phyloP scores from a whole-genome alignment of 257 asterid species.

The Parsonsia alboflavescens region DNA sequence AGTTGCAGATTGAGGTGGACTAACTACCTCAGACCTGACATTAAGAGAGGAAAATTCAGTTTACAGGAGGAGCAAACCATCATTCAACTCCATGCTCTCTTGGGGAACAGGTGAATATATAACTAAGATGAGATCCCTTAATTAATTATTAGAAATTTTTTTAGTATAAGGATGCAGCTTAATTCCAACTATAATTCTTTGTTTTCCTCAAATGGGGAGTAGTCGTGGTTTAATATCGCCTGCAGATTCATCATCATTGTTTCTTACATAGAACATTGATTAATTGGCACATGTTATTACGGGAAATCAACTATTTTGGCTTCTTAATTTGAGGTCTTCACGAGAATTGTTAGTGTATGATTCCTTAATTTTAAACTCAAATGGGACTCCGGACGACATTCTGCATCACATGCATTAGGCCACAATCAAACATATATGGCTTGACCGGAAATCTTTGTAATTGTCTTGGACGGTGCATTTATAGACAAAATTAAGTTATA shows the following conservation, averaged over 20 bases:
- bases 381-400: not conserved
- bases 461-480: slow-evolving; percentile 2
- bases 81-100: slow-evolving; percentile 94
- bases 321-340: not conserved
- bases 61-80: slow-evolving; percentile 91
- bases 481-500: not conserved
- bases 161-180: not conserved
- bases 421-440: not conserved
- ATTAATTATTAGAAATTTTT: too few relatives aligned
- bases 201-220: too few relatives aligned
- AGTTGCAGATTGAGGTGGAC: slow-evolving; percentile 93
- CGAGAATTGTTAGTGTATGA: not conserved
- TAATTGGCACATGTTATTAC: not conserved
- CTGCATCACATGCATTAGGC: not conserved
- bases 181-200: not conserved
- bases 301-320: not conserved
- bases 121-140: too few relatives aligned
- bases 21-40: slow-evolving; percentile 82
- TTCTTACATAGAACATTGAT: not conserved
- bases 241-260: not conserved
- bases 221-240: too few relatives aligned
- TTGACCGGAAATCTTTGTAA: not conserved
- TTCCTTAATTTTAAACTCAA: not conserved
- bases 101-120: slow-evolving; percentile 65
- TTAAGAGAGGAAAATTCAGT: slow-evolving; percentile 85